A percentile compares a stretch with the other conserved stretches of the same genome.
phyloP scores from a whole-genome alignment of 1,284 basidiomycete genomes.

The Rhodotorula sp. region DNA sequence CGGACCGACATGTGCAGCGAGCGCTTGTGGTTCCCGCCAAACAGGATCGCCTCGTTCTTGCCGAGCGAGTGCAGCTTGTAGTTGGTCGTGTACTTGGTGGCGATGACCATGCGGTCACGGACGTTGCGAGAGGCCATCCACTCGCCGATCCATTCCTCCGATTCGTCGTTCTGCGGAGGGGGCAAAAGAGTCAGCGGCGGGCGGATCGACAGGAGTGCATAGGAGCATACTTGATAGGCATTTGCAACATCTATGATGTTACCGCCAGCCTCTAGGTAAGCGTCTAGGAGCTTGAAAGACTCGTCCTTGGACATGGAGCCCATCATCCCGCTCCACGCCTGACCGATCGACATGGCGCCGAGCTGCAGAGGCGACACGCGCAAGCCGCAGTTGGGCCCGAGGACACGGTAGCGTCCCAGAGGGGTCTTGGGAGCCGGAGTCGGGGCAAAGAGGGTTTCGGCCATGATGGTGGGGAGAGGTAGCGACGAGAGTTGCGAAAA shows the following conservation, averaged over 20 bases:
- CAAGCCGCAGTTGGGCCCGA: conserved; percentile 54
- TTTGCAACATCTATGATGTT: conserved; percentile 48
- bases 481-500: background rate
- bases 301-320: conserved; percentile 55
- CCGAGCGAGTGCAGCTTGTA: conserved; percentile 47
- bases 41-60: conserved; percentile 47
- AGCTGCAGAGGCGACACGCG: conserved; percentile 57
- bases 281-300: conserved; percentile 57
- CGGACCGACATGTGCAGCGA: conserved; percentile 52
- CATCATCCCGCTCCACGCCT: conserved; percentile 24
- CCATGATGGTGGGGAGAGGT: background rate
- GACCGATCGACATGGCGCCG: conserved; percentile 36
- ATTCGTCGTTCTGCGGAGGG: conserved; percentile 55
- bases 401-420: conserved; percentile 53
- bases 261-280: conserved; percentile 50
- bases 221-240: conserved; percentile 11
- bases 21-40: conserved; percentile 57
- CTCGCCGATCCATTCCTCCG: conserved; percentile 60
- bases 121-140: conserved; percentile 59
- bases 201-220: background rate
- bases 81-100: conserved; percentile 53
- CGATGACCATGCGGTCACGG: conserved; percentile 58
- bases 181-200: too few species aligned
- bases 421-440: conserved; percentile 34
- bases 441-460: conserved; percentile 17